These are phyloP conservation scores for Citropsis articulata DNA, from an alignment of 345 rosid species.

Conservation along the genomic window DNA sequence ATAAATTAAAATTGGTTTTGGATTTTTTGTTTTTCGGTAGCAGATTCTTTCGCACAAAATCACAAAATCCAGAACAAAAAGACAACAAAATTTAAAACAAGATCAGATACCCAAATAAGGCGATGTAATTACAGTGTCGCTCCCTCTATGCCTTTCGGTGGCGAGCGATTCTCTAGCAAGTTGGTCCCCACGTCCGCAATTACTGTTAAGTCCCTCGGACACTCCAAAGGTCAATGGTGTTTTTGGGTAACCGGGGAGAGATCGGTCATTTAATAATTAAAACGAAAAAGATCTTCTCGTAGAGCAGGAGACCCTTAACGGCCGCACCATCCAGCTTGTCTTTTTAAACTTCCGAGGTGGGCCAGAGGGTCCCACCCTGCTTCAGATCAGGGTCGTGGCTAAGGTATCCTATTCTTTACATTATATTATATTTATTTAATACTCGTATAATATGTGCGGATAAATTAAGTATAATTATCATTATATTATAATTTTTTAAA, in stretches of 20 bases:
- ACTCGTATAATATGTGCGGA: too few species aligned
- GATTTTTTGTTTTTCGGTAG: not conserved
- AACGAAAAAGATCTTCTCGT: not conserved
- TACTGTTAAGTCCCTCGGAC: not conserved
- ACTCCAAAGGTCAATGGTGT: not conserved
- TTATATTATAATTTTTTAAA: too few species aligned
- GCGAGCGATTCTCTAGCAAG: too few species aligned
- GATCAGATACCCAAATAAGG: not conserved
- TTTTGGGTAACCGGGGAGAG: not conserved
- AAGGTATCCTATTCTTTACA: too few species aligned
- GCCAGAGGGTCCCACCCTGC: not conserved
- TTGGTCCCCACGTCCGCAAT: not conserved
- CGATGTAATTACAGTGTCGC: not conserved
- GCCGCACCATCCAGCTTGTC: constrained; percentile 15
- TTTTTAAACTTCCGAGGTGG: not conserved
- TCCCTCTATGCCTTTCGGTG: too few species aligned
- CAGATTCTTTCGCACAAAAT: not conserved
- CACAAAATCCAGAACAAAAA: not conserved
- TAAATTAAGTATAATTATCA: too few species aligned
- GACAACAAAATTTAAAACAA: not conserved
- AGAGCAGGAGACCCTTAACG: constrained; percentile 10
- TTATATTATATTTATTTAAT: too few species aligned
- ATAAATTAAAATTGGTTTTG: not conserved
- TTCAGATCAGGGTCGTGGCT: too few species aligned
- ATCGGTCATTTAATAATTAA: not conserved